Evolutionary conservation across 768 basidiomycete genomes (phyloP), one percentile per base, ranked within the genome.

Genomic region (Tricholoma hemisulphureum): DNA sequence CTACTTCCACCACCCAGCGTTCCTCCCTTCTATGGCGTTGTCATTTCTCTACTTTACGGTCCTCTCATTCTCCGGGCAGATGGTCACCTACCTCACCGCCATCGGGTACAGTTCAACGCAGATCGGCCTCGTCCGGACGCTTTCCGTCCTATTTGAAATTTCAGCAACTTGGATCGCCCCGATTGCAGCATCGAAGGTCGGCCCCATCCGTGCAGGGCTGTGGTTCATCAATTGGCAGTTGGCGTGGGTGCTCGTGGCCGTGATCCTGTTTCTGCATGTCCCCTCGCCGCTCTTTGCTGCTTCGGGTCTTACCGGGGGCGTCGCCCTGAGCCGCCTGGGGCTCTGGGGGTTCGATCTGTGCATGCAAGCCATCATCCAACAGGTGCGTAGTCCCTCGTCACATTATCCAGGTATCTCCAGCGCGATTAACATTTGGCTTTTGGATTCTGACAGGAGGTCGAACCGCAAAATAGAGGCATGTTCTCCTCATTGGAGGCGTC

Each of bases 291-390:
- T 59, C 18, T 11, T 58, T 10, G 65, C 59, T 24, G 62, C 62
- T 6, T 46, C 55, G 3, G 63, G 62, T 10, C 54, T 71, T 2
- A 59, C 69, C 13, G 67, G 49, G 11, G 64, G 60, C 18, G 64
- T 67, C 9, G 66, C 66, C 21, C 37, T 63, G n/a, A 70, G 69
- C 50, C 62, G 70, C 5, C 43, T 69, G 10, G 69, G 70, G 11
- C 61, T 71, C 13, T 70, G 70, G 70, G 69, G 69, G 9, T 71
- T 70, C 29, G 69, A 71, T 53, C 63, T 71, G 18, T 63, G 64
- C 37, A 65, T 61, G 3, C 70, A 71, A 52, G 54, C 64, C 6
- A 63, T 70, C 32, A 60, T 70, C n/a, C 70, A 71, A 58, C 61
- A 64, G 54, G 66, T 65, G n/a, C 28, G 63, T 29, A n/a, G 20